phyloP scores from a whole-genome alignment of 1,284 basidiomycete species.

The Phellinidium pouzarii region DNA sequence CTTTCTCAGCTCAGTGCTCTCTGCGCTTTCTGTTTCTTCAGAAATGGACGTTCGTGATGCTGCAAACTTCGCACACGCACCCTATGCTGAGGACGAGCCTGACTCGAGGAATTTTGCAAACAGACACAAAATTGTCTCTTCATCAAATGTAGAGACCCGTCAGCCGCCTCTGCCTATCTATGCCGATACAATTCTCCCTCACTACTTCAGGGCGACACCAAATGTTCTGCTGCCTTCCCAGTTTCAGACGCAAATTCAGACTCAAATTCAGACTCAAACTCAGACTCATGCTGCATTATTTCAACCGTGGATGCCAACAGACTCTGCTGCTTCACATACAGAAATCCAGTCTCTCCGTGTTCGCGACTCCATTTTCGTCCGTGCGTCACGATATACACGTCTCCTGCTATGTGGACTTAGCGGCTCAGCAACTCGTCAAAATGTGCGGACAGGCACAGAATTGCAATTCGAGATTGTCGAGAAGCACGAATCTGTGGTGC shows the following conservation, averaged over 20 bases:
- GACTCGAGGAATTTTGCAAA: neutral
- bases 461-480: constrained; percentile 9
- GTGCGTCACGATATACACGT: constrained; percentile 5
- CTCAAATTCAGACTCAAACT: neutral
- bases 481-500: neutral
- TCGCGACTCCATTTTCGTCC: constrained; percentile 1
- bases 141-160: too few relatives aligned
- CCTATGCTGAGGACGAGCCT: neutral
- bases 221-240: too few relatives aligned
- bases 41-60: neutral
- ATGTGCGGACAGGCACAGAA: neutral
- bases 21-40: neutral
- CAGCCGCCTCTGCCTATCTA: too few relatives aligned
- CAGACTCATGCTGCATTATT: neutral
- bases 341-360: constrained; percentile 2
- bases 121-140: too few relatives aligned
- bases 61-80: too few relatives aligned
- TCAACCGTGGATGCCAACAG: neutral
- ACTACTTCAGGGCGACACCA: too few relatives aligned
- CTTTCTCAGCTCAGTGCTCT: neutral
- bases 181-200: too few relatives aligned
- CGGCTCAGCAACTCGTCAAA: neutral
- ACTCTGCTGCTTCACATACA: neutral
- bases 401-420: neutral
- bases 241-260: neutral